Percentiles rank a stretch among this genome's conserved stretches.
phyloP scores from a whole-genome alignment of 306 rosid genomes.

The Gynostemma pentaphyllum region DNA sequence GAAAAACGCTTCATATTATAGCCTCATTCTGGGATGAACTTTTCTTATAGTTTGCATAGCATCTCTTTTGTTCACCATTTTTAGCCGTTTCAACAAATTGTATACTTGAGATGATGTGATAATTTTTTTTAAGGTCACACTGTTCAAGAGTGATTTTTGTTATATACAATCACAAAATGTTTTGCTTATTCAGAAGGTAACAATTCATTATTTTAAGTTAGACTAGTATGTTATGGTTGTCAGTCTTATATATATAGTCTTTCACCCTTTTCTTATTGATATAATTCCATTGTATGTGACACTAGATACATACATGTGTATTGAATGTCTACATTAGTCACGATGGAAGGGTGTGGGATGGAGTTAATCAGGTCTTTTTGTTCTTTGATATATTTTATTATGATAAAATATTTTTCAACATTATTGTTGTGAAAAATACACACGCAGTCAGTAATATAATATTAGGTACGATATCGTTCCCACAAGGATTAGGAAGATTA shows the following conservation, averaged over 20 bases:
- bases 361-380: too few relatives aligned
- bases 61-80: conserved; percentile 1
- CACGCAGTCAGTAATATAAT: too few relatives aligned
- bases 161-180: background rate
- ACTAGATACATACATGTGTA: too few relatives aligned
- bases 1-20: background rate
- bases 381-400: too few relatives aligned
- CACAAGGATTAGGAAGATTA: too few relatives aligned
- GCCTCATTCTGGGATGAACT: background rate
- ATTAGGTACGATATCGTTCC: too few relatives aligned
- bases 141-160: background rate
- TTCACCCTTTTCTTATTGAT: too few relatives aligned
- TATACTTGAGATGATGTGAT: background rate
- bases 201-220: background rate
- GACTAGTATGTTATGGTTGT: background rate
- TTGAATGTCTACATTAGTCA: too few relatives aligned
- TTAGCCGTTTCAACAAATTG: background rate
- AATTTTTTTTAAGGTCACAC: background rate
- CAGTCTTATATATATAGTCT: background rate
- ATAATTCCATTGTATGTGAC: too few relatives aligned
- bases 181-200: background rate
- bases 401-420: too few relatives aligned
- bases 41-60: background rate
- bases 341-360: too few relatives aligned
- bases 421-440: too few relatives aligned